Percentiles rank a stretch among this genome's conserved stretches.
Conservation (phyloP, 352 stramenopile species). For the Thraustotheca clavata region DNA sequence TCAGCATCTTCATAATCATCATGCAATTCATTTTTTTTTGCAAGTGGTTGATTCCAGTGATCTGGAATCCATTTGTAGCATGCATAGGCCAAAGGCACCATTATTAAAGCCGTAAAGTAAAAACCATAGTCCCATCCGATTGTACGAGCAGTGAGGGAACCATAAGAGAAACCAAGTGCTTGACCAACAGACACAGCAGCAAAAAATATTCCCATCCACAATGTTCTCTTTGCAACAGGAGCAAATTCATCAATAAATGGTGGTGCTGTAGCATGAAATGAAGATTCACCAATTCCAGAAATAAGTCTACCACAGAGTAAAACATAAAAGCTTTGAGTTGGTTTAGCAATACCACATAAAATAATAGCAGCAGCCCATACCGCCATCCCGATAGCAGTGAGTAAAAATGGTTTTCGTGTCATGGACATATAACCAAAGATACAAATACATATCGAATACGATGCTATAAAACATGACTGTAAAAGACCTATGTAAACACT, state of each 20-base stretch:
- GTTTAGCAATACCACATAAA: constrained; percentile 70
- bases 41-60: too few relatives aligned
- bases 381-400: constrained; percentile 82
- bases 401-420: constrained; percentile 77
- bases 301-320: constrained; percentile 81
- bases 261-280: constrained; percentile 87
- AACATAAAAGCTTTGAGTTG: constrained; percentile 78
- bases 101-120: background rate
- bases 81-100: constrained; percentile 1
- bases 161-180: constrained; percentile 87
- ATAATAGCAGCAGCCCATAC: constrained; percentile 86
- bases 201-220: constrained; percentile 90
- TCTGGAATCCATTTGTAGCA: too few relatives aligned
- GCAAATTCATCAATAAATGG: constrained; percentile 90
- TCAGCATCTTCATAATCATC: too few relatives aligned
- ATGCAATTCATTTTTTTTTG: background rate
- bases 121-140: constrained; percentile 1
- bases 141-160: constrained; percentile 43
- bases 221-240: constrained; percentile 43
- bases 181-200: constrained; percentile 89
- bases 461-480: constrained; percentile 91
- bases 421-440: constrained; percentile 87
- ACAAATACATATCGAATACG: constrained; percentile 86
- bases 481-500: constrained; percentile 74
- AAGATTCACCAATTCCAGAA: constrained; percentile 84